Percentiles rank a stretch among this genome's conserved stretches.
Evolutionary conservation across 805 yeast species (phyloP).

Genomic region (Vanderwaltozyma verrucispora): DNA sequence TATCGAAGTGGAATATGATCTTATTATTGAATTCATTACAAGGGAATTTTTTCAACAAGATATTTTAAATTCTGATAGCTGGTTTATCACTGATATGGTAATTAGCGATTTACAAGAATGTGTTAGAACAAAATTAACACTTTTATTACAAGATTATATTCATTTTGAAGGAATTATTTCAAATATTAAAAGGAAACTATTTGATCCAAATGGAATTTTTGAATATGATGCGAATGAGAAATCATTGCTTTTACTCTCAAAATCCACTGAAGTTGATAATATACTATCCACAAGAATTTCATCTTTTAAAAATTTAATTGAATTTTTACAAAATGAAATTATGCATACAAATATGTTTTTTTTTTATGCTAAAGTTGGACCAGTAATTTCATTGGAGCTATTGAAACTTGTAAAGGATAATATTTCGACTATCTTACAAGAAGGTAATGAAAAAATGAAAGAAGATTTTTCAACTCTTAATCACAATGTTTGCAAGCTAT

Average conservation of each 20-base stretch:
- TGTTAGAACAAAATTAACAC: constrained; percentile 10
- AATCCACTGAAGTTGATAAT: too few relatives aligned
- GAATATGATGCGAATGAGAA: constrained; percentile 2
- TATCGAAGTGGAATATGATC: constrained; percentile 11
- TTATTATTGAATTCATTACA: constrained; percentile 11
- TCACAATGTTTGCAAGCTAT: constrained; percentile 6
- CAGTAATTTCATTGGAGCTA: constrained; percentile 15
- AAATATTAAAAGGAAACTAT: constrained; percentile 12
- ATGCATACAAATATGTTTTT: not conserved
- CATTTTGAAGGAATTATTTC: constrained; percentile 6
- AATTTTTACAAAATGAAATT: constrained; percentile 3
- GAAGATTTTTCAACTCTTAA: constrained; percentile 6
- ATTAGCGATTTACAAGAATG: constrained; percentile 15
- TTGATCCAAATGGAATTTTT: constrained; percentile 7
- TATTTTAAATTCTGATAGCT: constrained; percentile 11
- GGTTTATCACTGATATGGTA: constrained; percentile 21
- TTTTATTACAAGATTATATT: constrained; percentile 11
- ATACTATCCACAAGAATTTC: constrained; percentile 2
- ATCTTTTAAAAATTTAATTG: constrained; percentile 5
- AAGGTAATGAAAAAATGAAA: constrained; percentile 5
- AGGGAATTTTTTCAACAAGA: constrained; percentile 11
- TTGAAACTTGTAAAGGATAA: constrained; percentile 16
- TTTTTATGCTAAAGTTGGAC: constrained; percentile 9
- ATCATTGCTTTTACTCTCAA: too few relatives aligned
- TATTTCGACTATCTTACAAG: constrained; percentile 12